Base-by-base conservation (phyloP, 495 filamentous ascomycete genomes). In the Filosporella fistucella region DNA sequence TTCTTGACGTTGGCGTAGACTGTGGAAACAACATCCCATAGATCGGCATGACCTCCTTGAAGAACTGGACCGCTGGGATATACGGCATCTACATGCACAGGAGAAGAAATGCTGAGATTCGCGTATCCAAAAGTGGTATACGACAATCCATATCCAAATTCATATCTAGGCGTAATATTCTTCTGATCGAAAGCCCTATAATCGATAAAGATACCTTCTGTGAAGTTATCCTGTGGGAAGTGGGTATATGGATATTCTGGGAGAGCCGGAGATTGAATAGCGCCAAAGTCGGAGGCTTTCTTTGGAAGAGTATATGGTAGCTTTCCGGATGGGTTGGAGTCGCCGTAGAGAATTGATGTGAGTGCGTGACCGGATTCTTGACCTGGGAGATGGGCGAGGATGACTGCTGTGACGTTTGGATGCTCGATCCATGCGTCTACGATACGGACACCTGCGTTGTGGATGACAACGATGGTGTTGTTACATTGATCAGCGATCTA, bases 121-220 rank as follows among this genome's bases (percentile, higher is more conserved):
- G 70, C 64, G 49, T 73, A 78, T 10, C 61, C 51, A 60, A 86
- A 88, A 1, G 72, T 81, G 6, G 82, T 85, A 60, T 86, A 88
- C n/a, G 76, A 80, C 1, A 88, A 66, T 1, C 86, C 86, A 44
- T 78, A 88, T 83, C 93, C 93, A 53, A 96, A 98, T 62, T 95
- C 88, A 63, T 16, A 98, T 52, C 89, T 81, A 0, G 91, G 89
- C n/a, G 80, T 74, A 42, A 84, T 75, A 26, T 82, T 72, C 24
- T 74, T 68, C 66, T 82, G 83, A 72, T 86, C 81, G 45, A 88
- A 86, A 45, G 78, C 71, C 16, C 81, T 74, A 48, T 88, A 87
- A 56, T 84, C 85, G 39, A 88, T 68, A 30, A 76, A 77, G 0
- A 85, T 63, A 7, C 78, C 79, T 55, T 87, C 82, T n/a, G 63